A percentile compares a stretch with the other conserved stretches of the same genome.
Evolutionary conservation across 306 rosid genomes (phyloP).

Genomic region (Trichosanthes truncata): DNA sequence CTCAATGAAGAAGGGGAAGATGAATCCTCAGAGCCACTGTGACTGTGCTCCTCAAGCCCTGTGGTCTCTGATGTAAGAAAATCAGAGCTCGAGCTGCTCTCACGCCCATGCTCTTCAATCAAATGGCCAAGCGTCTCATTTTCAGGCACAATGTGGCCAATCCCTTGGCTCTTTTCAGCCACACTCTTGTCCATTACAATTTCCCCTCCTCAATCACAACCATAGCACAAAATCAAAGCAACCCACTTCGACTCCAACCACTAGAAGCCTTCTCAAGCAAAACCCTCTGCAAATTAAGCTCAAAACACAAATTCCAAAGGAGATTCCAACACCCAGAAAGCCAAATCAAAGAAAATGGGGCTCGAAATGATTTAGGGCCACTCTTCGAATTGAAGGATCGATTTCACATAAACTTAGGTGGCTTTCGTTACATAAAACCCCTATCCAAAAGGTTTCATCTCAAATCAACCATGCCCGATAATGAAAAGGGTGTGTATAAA

Average conservation of each 20-base stretch:
- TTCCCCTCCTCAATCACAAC: constrained; percentile 22
- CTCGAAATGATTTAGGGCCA: constrained; percentile 20
- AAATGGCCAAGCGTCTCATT: constrained; percentile 30
- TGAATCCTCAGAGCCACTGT: constrained; percentile 59
- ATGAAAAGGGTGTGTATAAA: constrained; percentile 22
- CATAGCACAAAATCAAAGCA: constrained; percentile 39
- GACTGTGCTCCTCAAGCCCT: constrained; percentile 68
- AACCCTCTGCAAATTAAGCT: constrained; percentile 35
- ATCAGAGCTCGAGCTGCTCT: constrained; percentile 70
- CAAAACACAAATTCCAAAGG: constrained; percentile 28
- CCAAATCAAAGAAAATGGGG: constrained; percentile 33
- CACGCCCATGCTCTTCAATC: constrained; percentile 53
- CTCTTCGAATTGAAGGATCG: constrained; percentile 26
- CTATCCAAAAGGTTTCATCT: constrained; percentile 44
- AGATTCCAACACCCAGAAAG: constrained; percentile 46
- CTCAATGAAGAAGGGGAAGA: constrained; percentile 60
- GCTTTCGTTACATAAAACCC: constrained; percentile 33
- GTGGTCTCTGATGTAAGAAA: constrained; percentile 66
- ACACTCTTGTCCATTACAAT: constrained; percentile 27
- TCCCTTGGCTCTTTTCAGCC: constrained; percentile 17
- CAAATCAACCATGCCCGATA: constrained; percentile 36
- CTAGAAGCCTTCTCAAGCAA: constrained; percentile 37
- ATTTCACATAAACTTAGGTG: constrained; percentile 37
- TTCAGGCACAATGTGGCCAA: constrained; percentile 22
- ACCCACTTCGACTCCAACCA: constrained; percentile 41